Percentiles rank a stretch among this genome's conserved stretches.
Conservation (phyloP, 1,284 basidiomycete genomes). For the Calocybe gambosa region DNA sequence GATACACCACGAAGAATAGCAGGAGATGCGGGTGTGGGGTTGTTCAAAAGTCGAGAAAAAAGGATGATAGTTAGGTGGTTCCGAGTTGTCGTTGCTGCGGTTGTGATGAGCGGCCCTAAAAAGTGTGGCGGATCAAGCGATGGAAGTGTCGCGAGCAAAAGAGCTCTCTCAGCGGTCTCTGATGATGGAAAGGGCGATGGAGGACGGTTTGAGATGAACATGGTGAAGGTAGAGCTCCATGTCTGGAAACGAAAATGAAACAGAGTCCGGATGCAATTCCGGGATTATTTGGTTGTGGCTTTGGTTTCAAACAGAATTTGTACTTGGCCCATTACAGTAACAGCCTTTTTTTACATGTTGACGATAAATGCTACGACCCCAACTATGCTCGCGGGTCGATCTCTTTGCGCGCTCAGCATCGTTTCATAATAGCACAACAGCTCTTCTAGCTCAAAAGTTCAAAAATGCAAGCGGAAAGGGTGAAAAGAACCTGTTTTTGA, state of each 20-base stretch:
- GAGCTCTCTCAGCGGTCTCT: constrained; percentile 19
- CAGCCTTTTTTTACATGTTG: background rate
- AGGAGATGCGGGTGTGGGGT: constrained; percentile 12
- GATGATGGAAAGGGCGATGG: constrained; percentile 15
- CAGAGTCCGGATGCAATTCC: background rate
- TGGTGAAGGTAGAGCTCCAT: constrained; percentile 2
- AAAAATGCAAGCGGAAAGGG: background rate
- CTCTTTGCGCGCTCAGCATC: background rate
- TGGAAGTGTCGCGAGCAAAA: constrained; percentile 50
- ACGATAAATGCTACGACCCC: constrained; percentile 11
- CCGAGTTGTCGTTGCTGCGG: constrained; percentile 40
- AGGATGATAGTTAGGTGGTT: constrained; percentile 56
- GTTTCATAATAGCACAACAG: constrained; percentile 8
- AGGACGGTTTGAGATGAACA: constrained; percentile 11
- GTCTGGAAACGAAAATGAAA: background rate
- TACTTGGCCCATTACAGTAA: no score
- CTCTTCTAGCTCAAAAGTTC: background rate
- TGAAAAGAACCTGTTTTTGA: background rate
- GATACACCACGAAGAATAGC: constrained; percentile 32
- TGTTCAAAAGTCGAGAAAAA: constrained; percentile 52
- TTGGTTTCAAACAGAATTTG: constrained; percentile 1
- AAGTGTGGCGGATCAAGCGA: constrained; percentile 44
- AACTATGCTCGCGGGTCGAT: constrained; percentile 8
- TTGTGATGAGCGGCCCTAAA: constrained; percentile 45
- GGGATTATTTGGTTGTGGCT: background rate